phyloP scores from a whole-genome alignment of 768 basidiomycete genomes.

The Boletus reticulatus region DNA sequence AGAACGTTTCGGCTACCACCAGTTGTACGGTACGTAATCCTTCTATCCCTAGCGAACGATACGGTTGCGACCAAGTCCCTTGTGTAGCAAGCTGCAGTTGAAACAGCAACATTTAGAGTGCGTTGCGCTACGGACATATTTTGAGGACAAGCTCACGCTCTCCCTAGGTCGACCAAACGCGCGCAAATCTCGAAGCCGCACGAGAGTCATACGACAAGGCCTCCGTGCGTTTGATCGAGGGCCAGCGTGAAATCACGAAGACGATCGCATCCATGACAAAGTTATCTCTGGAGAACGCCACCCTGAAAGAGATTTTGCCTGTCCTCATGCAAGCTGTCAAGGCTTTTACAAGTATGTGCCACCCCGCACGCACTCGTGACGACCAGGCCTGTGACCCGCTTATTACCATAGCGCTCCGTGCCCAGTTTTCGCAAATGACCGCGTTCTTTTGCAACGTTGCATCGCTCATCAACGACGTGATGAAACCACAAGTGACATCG shows the following conservation, averaged over 20 bases:
- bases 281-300: constrained; percentile 19
- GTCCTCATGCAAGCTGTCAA: constrained; percentile 19
- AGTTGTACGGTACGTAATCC: constrained; percentile 1
- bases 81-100: constrained; percentile 10
- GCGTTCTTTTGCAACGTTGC: constrained; percentile 16
- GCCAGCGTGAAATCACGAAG: constrained; percentile 19
- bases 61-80: not conserved
- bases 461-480: constrained; percentile 20
- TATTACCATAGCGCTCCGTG: constrained; percentile 8
- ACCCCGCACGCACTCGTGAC: not conserved
- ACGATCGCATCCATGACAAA: constrained; percentile 18
- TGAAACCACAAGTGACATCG: constrained; percentile 17
- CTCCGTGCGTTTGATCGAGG: constrained; percentile 12
- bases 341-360: constrained; percentile 11
- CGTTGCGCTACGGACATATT: not conserved
- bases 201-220: constrained; percentile 15
- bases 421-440: constrained; percentile 18
- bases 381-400: not conserved
- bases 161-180: constrained; percentile 19
- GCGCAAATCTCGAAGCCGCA: constrained; percentile 18
- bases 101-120: constrained; percentile 11
- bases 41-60: not conserved
- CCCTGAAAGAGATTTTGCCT: constrained; percentile 15
- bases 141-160: not conserved
- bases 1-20: not conserved